Evolutionary conservation across 306 rosid species (phyloP), one percentile per base, ranked within the genome.

Genomic region (Notholithocarpus densiflorus): DNA sequence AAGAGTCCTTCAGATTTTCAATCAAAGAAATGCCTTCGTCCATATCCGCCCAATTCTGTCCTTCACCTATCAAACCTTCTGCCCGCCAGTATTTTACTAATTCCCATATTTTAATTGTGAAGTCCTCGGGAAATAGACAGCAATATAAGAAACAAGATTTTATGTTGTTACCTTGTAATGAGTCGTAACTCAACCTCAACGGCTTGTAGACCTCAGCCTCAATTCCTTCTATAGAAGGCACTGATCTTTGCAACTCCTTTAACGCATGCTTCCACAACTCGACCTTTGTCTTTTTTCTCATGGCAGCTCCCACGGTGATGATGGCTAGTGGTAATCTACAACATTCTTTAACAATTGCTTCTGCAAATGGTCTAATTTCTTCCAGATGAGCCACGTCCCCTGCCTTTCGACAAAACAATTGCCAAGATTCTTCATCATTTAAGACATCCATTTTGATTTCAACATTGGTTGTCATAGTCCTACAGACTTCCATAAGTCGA

Each of bases 71-170:
- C 2, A 80, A 37, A 32, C 78, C 60, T 32, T 72, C 78, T 6
- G 59, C 68, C 1, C 37, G 14, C 83, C 78, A 65, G 3, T 45
- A 66, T 13, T 27, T 6, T 64, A 73, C 68, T 34, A 80, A 73
- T 62, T 79, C 68, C 14, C 34, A 2, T 73, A 60, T 26, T 10
- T 40, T 4, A 56, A 79, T 61, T 51, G 27, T 5, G 21, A 3
- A 52, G 75, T 72, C 74, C 65, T 79, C 73, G 11, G 82, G 82
- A 61, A 57, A 79, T 64, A 71, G 6, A 11, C 77, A 79, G 40
- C 82, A 79, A 72, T 29, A 79, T 27, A 79, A 23, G 82, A 79
- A 79, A 69, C 82, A 79, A 37, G 27, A 15, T 40, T 72, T 45
- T 6, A 29, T 23, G 23, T 51, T 72, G 55, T 79, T 62, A 72